Conservation (phyloP, 169 alveolate genomes). For the Cryptosporidium meleagridis region DNA sequence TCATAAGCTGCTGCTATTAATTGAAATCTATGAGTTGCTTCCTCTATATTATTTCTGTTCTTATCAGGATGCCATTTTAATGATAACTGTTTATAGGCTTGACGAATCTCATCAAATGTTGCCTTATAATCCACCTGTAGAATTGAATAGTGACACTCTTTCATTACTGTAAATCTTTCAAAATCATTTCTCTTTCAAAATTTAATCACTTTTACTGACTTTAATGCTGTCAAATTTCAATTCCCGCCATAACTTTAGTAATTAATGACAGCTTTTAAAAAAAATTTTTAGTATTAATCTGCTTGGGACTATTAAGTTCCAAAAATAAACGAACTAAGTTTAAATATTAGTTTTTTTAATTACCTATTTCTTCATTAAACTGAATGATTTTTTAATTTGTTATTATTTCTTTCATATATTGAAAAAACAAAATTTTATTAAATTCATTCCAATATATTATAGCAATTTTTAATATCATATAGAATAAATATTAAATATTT, state of each 20-base stretch:
- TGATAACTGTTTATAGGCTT: conserved; percentile 84
- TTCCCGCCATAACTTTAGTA: neutral
- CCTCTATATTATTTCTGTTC: conserved; percentile 82
- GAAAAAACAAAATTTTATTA: no score
- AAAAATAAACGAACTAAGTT: no score
- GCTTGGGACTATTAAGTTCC: no score
- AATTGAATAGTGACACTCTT: conserved; percentile 78
- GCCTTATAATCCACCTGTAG: conserved; percentile 80
- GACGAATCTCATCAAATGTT: conserved; percentile 81
- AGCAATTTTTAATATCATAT: no score
- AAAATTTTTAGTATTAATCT: no score
- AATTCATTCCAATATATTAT: no score
- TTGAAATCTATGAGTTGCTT: conserved; percentile 79
- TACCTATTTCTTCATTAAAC: no score
- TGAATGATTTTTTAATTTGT: no score
- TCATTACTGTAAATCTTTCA: conserved; percentile 53
- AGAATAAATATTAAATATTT: no score
- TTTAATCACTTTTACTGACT: neutral
- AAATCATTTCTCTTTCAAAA: neutral
- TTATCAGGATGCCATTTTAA: conserved; percentile 87
- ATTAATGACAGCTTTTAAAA: no score
- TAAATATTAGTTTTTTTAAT: no score
- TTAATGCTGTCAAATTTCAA: neutral
- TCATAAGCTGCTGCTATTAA: conserved; percentile 78
- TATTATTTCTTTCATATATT: no score